A percentile compares a stretch with the other conserved stretches of the same genome.
Evolutionary conservation across 371 early-diverging fungal genomes (phyloP).

Genomic region (Saksenaea oblongispora): DNA sequence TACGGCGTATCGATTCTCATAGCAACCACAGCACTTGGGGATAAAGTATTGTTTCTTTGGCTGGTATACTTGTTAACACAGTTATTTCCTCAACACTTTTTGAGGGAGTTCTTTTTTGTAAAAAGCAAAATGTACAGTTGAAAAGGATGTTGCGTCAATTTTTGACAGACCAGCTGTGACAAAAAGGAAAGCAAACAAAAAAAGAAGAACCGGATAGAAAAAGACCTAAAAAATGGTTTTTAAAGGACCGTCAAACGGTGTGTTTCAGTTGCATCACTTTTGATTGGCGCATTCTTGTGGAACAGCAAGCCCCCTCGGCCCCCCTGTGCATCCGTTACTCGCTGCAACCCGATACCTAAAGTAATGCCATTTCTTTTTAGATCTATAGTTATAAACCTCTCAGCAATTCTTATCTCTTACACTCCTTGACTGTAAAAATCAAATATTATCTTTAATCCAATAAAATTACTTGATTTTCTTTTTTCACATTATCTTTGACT

Average conservation of each 20-base stretch:
- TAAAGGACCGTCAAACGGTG: conserved; percentile 3
- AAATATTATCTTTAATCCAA: background rate
- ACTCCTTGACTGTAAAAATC: background rate
- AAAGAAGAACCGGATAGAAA: conserved; percentile 1
- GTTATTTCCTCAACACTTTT: background rate
- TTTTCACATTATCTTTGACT: background rate
- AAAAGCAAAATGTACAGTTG: background rate
- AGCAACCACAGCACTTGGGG: conserved; percentile 1
- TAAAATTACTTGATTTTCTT: background rate
- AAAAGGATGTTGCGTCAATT: conserved; percentile 3
- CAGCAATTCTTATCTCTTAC: background rate
- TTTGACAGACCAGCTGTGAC: conserved; percentile 6
- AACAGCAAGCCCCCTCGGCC: background rate
- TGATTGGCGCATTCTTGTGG: conserved; percentile 5
- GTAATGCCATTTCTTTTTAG: background rate
- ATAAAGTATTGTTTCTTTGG: background rate
- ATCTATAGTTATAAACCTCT: background rate
- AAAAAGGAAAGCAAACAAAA: conserved; percentile 5
- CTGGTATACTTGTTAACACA: conserved; percentile 1
- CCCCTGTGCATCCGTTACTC: background rate
- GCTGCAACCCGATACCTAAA: background rate
- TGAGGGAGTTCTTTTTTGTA: background rate
- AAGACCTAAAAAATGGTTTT: conserved; percentile 5
- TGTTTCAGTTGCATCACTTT: background rate
- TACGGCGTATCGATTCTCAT: conserved; percentile 1